Percentiles rank a stretch among this genome's conserved stretches.
These are phyloP conservation scores for Verticillium klebahnii DNA, from an alignment of 2,329 filamentous ascomycete species.

Conservation along the genomic window DNA sequence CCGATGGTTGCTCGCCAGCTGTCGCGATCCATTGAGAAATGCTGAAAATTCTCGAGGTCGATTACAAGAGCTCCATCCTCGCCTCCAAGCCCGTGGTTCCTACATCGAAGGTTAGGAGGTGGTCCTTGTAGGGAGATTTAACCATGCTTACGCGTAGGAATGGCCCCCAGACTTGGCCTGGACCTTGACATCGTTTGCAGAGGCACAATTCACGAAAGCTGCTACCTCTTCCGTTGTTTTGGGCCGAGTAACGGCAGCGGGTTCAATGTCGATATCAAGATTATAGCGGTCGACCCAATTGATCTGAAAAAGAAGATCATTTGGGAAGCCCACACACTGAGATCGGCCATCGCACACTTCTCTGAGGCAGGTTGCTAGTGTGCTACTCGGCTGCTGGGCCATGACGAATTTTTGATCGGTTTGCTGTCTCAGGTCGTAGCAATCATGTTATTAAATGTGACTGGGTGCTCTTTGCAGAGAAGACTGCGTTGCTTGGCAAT, in stretches of 20 bases:
- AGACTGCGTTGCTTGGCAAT: no score
- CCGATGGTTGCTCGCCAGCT: conserved; percentile 54
- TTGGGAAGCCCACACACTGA: conserved; percentile 42
- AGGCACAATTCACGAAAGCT: conserved; percentile 53
- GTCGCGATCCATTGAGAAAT: conserved; percentile 45
- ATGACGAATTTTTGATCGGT: conserved; percentile 21
- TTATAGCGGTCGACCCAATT: conserved; percentile 51
- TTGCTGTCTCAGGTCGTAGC: not conserved
- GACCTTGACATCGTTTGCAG: conserved; percentile 42
- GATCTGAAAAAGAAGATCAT: conserved; percentile 36
- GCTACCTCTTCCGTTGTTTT: conserved; percentile 48
- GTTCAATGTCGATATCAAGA: conserved; percentile 43
- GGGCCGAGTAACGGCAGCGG: conserved; percentile 53
- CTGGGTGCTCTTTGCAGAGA: no score
- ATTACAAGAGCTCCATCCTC: conserved; percentile 46
- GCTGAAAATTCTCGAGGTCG: conserved; percentile 48
- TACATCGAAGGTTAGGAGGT: not conserved
- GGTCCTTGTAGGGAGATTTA: not conserved
- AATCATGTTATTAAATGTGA: no score
- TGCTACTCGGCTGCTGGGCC: conserved; percentile 36
- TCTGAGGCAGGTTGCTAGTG: conserved; percentile 40
- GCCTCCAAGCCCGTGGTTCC: conserved; percentile 40
- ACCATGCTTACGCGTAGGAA: conserved; percentile 48
- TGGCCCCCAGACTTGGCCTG: conserved; percentile 62
- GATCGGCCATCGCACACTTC: conserved; percentile 38